Evolutionary conservation across 1,284 basidiomycete genomes (phyloP), one percentile per base, ranked within the genome.

Genomic region (Ustilago bromivora): DNA sequence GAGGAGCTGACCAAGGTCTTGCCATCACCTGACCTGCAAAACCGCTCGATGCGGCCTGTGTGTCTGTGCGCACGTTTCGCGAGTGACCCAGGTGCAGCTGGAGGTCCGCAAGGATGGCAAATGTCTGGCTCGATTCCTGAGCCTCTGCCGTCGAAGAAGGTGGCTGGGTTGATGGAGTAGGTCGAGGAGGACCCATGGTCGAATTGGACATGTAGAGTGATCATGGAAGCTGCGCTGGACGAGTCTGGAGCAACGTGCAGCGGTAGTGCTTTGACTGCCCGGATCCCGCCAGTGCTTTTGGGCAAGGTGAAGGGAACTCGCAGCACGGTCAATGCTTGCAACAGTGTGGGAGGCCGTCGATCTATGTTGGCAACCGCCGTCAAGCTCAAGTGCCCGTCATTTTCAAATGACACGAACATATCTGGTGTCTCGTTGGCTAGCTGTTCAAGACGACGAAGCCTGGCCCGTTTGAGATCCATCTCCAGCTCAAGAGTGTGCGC

Each of bases 311-410:
- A 61, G 7, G 71, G 71, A 3, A 75, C 34, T 31, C 68, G 76
- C 23, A 82, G 68, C 12, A 81, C 80, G 12, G 74, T 78, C 36
- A 79, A 58, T 4, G 68, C 66, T 52, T 82, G 71, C 36, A 76
- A 52, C 11, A 82, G 73, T 1, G 80, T 81, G 9, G 80, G 80
- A 12, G 80, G 80, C 17, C 73, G 59, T 4, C 79, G 71, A 61
- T 82, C 80, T 38, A 82, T 69, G 57, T 77, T 79, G 58, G 79
- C 80, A 8, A 82, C 65, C 9, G 80, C 80, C 2, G 70, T 69
- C 28, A 82, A 46, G 52, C 41, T 68, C n/a, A 76, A n/a, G 19
- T 57, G 60, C 11, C 75, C 74, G 19, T 80, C 75, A 0, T 57
- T 8, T 2, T 66, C 59, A 41, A 78, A 41, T 0, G 65, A 72